Percentiles rank a stretch among this genome's conserved stretches.
Evolutionary conservation across 2,329 filamentous ascomycete genomes (phyloP).

Genomic region (Penicillium paneum): DNA sequence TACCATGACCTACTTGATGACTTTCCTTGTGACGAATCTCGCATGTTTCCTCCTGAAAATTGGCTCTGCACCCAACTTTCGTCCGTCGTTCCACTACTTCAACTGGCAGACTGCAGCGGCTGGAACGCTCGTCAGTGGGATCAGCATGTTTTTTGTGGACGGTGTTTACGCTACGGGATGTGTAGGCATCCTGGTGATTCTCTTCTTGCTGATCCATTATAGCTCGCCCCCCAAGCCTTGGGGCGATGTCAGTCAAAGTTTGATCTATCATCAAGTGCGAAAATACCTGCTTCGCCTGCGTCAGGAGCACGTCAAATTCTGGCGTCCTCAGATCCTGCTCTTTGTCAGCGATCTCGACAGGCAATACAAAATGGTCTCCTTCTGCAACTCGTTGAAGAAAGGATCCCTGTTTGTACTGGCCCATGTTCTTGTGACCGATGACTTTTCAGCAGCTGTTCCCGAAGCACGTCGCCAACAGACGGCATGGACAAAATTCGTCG

Average conservation of each 20-base stretch:
- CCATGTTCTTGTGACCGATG: conserved; percentile 80
- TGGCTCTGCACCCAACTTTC: conserved; percentile 82
- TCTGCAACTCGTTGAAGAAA: conserved; percentile 89
- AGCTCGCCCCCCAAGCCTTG: conserved; percentile 80
- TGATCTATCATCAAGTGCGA: conserved; percentile 84
- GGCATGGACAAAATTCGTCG: conserved; percentile 82
- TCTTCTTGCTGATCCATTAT: conserved; percentile 84
- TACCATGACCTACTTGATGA: conserved; percentile 91
- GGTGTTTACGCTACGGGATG: conserved; percentile 74
- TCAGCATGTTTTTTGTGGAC: conserved; percentile 88
- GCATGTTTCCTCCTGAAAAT: conserved; percentile 85
- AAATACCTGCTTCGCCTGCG: conserved; percentile 81
- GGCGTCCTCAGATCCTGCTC: conserved; percentile 82
- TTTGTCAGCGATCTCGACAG: conserved; percentile 78
- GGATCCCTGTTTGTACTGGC: conserved; percentile 80
- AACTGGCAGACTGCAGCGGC: conserved; percentile 76
- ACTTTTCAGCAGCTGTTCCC: conserved; percentile 73
- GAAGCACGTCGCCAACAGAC: conserved; percentile 78
- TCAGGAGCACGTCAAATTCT: conserved; percentile 90
- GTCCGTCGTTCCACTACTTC: conserved; percentile 85
- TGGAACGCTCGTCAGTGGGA: conserved; percentile 71
- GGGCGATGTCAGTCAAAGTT: conserved; percentile 84
- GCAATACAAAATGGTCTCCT: conserved; percentile 80
- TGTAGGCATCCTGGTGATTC: conserved; percentile 67
- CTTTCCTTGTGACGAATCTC: conserved; percentile 82